Evolutionary conservation across 1,139 yeast species (phyloP).

Genomic region (Debaryomyces subglobosus): DNA sequence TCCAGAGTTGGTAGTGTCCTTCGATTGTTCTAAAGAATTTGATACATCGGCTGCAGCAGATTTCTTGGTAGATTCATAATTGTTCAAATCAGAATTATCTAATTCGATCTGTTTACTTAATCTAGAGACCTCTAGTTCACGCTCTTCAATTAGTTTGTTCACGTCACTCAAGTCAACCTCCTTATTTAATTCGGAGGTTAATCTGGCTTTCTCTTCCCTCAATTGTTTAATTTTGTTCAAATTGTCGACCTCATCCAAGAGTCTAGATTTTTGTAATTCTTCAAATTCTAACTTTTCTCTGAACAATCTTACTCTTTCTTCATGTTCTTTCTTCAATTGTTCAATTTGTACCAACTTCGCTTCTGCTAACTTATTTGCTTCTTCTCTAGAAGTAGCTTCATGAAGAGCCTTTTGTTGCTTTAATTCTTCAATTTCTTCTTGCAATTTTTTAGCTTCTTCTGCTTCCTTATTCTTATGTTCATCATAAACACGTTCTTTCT

Average conservation of each 20-base stretch:
- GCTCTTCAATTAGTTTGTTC: slow-evolving; percentile 37
- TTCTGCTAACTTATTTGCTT: slow-evolving; percentile 38
- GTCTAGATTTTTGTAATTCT: slow-evolving; percentile 38
- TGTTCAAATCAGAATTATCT: slow-evolving; percentile 31
- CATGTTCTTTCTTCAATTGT: slow-evolving; percentile 38
- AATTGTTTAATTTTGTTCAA: slow-evolving; percentile 41
- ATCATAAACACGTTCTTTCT: slow-evolving; percentile 29
- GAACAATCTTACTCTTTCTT: slow-evolving; percentile 32
- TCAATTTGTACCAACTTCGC: slow-evolving; percentile 37
- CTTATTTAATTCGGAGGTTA: slow-evolving; percentile 30
- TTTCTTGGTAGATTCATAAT: background rate
- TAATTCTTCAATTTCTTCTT: slow-evolving; percentile 36
- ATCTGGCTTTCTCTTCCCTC: slow-evolving; percentile 42
- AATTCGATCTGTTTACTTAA: slow-evolving; percentile 39
- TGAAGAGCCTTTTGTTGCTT: slow-evolving; percentile 26
- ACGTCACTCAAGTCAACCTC: slow-evolving; percentile 32
- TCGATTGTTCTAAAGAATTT: slow-evolving; percentile 4
- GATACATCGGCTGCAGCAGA: background rate
- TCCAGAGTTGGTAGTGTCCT: slow-evolving; percentile 19
- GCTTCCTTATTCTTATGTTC: slow-evolving; percentile 32
- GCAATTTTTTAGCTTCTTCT: slow-evolving; percentile 27
- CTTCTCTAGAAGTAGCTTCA: slow-evolving; percentile 30
- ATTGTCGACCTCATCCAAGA: slow-evolving; percentile 42
- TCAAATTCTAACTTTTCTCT: slow-evolving; percentile 38
- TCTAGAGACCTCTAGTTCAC: slow-evolving; percentile 40